These are phyloP conservation scores for Colletotrichum chrysophilum DNA, from an alignment of 2,329 filamentous ascomycete genomes.

Conservation along the genomic window DNA sequence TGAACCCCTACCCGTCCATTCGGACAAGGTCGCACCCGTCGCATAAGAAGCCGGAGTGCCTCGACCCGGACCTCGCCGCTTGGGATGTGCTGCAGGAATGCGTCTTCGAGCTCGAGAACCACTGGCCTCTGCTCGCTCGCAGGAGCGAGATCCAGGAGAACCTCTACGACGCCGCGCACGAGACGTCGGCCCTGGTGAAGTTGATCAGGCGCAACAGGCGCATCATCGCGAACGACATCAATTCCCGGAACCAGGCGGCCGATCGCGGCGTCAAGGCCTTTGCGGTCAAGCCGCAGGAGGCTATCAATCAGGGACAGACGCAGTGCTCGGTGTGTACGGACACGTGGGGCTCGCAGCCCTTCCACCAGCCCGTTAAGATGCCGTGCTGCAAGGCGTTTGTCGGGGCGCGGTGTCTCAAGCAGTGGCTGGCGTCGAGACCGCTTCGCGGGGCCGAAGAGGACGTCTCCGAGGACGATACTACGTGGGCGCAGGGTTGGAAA, in stretches of 20 bases:
- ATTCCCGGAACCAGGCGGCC: background rate
- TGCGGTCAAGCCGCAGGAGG: background rate
- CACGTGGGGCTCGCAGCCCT: background rate
- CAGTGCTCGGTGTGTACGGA: background rate
- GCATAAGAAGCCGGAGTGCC: background rate
- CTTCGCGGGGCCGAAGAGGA: background rate
- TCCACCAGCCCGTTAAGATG: conserved; percentile 5
- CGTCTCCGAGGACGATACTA: background rate
- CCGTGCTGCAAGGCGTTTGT: conserved; percentile 1
- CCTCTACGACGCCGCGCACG: background rate
- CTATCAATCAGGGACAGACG: background rate
- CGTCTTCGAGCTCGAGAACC: conserved; percentile 2
- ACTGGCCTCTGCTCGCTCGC: background rate
- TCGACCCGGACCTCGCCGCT: background rate
- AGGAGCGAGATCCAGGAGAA: background rate
- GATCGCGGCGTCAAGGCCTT: background rate
- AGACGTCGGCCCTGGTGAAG: background rate
- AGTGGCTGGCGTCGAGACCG: background rate
- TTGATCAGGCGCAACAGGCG: conserved; percentile 1
- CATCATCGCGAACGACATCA: background rate
- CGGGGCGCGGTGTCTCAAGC: conserved; percentile 11
- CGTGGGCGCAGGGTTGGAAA: background rate
- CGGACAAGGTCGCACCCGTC: background rate
- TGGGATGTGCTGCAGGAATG: conserved; percentile 9
- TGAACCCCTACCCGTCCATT: conserved; percentile 9